phyloP scores from a whole-genome alignment of 2,329 filamentous ascomycete species.

The Diplodia corticola region DNA sequence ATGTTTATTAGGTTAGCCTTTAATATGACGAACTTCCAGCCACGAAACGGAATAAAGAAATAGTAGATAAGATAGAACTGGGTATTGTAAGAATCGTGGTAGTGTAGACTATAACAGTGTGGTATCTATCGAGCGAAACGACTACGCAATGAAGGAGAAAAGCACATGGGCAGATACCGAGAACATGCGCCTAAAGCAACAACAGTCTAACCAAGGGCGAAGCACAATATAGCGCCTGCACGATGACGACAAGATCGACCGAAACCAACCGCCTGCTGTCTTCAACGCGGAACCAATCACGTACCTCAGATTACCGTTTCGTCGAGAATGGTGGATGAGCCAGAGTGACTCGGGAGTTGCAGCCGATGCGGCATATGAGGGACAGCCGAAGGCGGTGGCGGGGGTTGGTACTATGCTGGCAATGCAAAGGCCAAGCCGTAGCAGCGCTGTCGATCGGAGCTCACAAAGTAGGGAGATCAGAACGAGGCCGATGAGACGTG shows the following conservation, averaged over 20 bases:
- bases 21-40: too few relatives aligned
- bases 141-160: neutral
- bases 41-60: neutral
- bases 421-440: neutral
- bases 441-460: neutral
- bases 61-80: neutral
- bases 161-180: neutral
- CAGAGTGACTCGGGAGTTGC: neutral
- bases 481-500: neutral
- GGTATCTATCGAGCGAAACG: slow-evolving; percentile 20
- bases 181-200: neutral
- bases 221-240: neutral
- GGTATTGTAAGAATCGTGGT: slow-evolving; percentile 2
- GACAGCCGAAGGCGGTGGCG: neutral
- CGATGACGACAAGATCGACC: neutral
- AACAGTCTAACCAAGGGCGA: neutral
- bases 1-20: too few relatives aligned
- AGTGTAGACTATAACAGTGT: slow-evolving; percentile 7
- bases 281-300: neutral
- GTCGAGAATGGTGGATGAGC: neutral
- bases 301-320: neutral
- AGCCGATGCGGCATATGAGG: neutral
- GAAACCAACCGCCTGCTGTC: neutral
- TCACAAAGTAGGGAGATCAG: neutral
- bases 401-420: neutral